phyloP scores from a whole-genome alignment of 129 eudicot genomes.

The Calendula officinalis region DNA sequence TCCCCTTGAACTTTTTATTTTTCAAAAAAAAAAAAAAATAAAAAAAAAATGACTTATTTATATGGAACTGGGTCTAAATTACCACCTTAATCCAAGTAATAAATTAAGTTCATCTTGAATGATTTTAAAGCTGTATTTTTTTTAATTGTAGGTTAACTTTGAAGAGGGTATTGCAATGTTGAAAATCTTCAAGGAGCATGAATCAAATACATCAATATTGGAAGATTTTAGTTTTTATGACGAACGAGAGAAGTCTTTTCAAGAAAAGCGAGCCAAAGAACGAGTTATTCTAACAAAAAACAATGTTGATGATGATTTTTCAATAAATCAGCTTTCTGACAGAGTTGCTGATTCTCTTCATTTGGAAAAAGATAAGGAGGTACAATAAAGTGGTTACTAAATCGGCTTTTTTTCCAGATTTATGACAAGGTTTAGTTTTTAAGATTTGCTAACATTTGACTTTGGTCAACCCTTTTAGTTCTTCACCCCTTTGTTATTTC shows the following conservation, averaged over 20 bases:
- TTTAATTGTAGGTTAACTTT: conserved; percentile 49
- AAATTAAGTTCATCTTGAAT: background rate
- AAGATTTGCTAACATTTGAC: conserved; percentile 6
- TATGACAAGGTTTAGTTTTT: conserved; percentile 7
- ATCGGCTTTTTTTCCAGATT: background rate
- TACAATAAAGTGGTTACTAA: conserved; percentile 13
- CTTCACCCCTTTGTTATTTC: conserved; percentile 3
- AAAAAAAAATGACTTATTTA: background rate
- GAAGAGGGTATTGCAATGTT: conserved; percentile 62
- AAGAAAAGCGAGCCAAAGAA: conserved; percentile 56
- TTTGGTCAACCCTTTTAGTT: conserved; percentile 5
- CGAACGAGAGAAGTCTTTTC: conserved; percentile 57
- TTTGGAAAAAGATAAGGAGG: conserved; percentile 41
- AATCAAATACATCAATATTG: conserved; percentile 52
- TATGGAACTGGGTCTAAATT: background rate
- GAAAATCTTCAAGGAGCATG: conserved; percentile 61
- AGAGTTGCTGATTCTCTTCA: conserved; percentile 48
- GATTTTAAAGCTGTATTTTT: background rate
- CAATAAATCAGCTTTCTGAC: conserved; percentile 46
- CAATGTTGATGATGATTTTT: conserved; percentile 22
- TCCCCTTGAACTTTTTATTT: no score
- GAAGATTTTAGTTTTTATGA: conserved; percentile 68
- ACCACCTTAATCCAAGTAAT: background rate
- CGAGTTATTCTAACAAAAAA: conserved; percentile 32
- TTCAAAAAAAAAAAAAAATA: no score